phyloP scores from a whole-genome alignment of 2,329 filamentous ascomycete species.

The Aspergillus sp. region DNA sequence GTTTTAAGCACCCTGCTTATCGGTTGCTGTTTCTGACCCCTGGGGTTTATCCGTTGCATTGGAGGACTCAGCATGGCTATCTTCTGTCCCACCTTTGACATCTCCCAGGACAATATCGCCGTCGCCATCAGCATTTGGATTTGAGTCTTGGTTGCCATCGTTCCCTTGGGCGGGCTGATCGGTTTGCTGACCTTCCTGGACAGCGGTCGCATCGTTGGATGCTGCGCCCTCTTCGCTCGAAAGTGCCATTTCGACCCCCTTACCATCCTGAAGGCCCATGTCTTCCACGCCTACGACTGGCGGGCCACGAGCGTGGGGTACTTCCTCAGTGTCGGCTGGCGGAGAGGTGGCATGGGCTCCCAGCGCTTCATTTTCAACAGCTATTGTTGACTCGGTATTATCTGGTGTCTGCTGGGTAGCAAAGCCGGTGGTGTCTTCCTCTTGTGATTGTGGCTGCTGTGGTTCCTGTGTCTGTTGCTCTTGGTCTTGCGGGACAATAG shows the following conservation, averaged over 20 bases:
- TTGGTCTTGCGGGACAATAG: background rate
- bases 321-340: constrained; percentile 55
- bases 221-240: constrained; percentile 10
- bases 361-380: constrained; percentile 16
- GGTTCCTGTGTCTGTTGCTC: constrained; percentile 1
- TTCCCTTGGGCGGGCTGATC: constrained; percentile 3
- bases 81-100: constrained; percentile 13
- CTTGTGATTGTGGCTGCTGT: constrained; percentile 2
- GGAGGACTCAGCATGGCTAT: background rate
- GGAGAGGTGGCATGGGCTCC: constrained; percentile 21
- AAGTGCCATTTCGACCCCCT: constrained; percentile 40
- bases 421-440: constrained; percentile 2
- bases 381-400: background rate
- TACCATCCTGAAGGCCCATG: constrained; percentile 67
- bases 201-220: constrained; percentile 1
- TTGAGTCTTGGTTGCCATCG: constrained; percentile 6
- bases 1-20: background rate
- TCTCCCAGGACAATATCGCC: constrained; percentile 37
- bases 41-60: background rate
- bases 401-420: background rate
- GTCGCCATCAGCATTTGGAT: constrained; percentile 15
- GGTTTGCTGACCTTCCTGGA: background rate
- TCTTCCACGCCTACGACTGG: constrained; percentile 81
- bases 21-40: too few species aligned
- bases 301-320: constrained; percentile 77